Conservation (phyloP, 805 yeast species). For the Ogataea angusta region DNA sequence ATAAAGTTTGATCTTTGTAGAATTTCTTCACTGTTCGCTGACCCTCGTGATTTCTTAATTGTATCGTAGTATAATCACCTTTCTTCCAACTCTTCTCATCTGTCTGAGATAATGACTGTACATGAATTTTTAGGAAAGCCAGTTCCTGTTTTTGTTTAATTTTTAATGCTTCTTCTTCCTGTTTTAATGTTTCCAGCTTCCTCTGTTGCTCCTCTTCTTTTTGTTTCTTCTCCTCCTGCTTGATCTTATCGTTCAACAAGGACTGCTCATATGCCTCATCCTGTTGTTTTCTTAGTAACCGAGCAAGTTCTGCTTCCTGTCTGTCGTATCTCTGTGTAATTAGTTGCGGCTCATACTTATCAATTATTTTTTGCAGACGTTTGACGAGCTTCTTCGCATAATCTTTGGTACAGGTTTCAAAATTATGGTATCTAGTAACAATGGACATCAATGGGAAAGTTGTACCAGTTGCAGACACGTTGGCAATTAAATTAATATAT, state of each 20-base stretch:
- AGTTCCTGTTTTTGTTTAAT: constrained; percentile 18
- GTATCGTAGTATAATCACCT: constrained; percentile 40
- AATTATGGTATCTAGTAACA: constrained; percentile 41
- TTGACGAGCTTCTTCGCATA: constrained; percentile 31
- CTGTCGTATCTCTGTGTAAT: constrained; percentile 56
- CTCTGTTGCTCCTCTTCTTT: constrained; percentile 23
- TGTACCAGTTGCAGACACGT: constrained; percentile 50
- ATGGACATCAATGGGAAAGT: constrained; percentile 49
- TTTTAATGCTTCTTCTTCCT: constrained; percentile 16
- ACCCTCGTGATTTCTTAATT: constrained; percentile 56
- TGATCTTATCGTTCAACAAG: constrained; percentile 51
- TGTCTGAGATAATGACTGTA: constrained; percentile 5
- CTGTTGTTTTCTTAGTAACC: constrained; percentile 60
- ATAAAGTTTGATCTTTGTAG: constrained; percentile 35
- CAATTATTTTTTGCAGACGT: constrained; percentile 41
- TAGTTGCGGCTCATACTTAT: constrained; percentile 61
- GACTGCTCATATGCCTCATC: constrained; percentile 66
- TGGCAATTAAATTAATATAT: constrained; percentile 49
- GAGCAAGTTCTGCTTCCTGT: constrained; percentile 54
- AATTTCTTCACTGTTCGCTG: constrained; percentile 46
- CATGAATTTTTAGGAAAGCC: constrained; percentile 21
- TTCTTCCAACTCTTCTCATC: constrained; percentile 20
- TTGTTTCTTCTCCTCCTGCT: constrained; percentile 43
- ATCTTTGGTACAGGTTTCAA: constrained; percentile 18
- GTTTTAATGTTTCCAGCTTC: constrained; percentile 15